A percentile compares a stretch with the other conserved stretches of the same genome.
Conservation (phyloP, 495 filamentous ascomycete species). For the Lindgomyces ingoldianus region DNA sequence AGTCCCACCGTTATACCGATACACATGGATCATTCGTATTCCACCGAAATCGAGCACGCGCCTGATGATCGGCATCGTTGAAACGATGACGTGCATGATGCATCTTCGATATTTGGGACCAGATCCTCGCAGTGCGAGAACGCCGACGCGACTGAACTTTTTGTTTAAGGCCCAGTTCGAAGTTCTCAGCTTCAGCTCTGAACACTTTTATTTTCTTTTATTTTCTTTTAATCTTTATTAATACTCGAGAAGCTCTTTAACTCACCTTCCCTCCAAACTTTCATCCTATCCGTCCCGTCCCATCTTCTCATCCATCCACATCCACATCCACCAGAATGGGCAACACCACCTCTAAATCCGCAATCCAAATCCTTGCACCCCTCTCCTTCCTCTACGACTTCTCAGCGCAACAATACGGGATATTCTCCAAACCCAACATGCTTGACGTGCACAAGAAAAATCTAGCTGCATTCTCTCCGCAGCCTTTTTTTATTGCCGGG, state of each 20-base stretch:
- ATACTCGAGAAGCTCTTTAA: too few species aligned
- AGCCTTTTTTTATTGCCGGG: conserved; percentile 55
- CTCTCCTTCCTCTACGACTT: conserved; percentile 52
- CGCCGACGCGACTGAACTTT: too few species aligned
- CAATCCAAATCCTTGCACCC: conserved; percentile 47
- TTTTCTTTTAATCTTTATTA: too few species aligned
- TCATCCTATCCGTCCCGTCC: too few species aligned
- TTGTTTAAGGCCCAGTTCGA: too few species aligned
- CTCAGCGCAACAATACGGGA: conserved; percentile 52
- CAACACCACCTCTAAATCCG: conserved; percentile 34
- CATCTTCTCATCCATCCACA: not conserved
- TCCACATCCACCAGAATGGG: conserved; percentile 34
- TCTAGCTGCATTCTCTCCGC: conserved; percentile 54
- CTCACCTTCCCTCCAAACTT: too few species aligned
- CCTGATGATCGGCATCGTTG: not conserved
- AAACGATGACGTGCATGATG: not conserved
- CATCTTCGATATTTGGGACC: not conserved
- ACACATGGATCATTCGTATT: not conserved
- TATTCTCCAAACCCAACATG: conserved; percentile 53
- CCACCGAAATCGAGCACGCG: not conserved
- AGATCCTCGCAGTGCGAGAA: too few species aligned
- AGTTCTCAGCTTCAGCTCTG: too few species aligned
- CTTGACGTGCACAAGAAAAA: conserved; percentile 54
- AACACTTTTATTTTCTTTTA: too few species aligned
- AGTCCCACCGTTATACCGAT: too few species aligned